Base-by-base conservation (phyloP, 140 eudicot genomes). In the Anethum foeniculum region DNA sequence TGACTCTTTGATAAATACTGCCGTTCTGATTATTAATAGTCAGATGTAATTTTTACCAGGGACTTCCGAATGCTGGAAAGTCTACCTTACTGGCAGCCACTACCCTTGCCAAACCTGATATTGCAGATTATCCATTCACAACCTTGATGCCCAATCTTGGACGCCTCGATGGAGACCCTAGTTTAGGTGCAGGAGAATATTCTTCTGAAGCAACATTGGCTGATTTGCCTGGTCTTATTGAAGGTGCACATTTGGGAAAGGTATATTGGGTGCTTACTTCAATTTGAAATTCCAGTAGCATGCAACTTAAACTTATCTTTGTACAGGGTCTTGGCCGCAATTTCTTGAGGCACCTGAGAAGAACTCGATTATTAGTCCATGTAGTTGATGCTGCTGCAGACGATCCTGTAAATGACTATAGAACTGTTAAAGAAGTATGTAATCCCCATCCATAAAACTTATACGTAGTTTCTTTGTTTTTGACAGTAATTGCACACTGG, bases 131-230 rank as follows among this genome's bases (percentile, higher is more conserved):
- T 89, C 99, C 99, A 0, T 94, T 94, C 81, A 94, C 99, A 81
- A 94, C 99, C 32, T 84, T 94, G 86, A 94, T 94, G 97, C 99
- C 99, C 80, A 94, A 94, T 81, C 92, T 94, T 64, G 99, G 99
- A 84, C 97, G 97, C 71, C 97, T 92, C 82, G 94, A 92, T 85
- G 99, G 99, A 48, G 99, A 94, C 85, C 97, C 99, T 80, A 88
- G 90, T 82, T 87, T 92, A 81, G 99, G 99, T 51, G 93, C 99
- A 19, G 96, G 89, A 16, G 83, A 83, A 54, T 94, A 87, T 84
- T 92, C 93, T 44, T 94, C 99, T 67, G 95, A 92, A 86, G 97
- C 97, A 77, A 94, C 99, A 27, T 89, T 94, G 58, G 99, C 99
- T 32, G 99, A 94, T 88, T 85, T 94, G 77, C 99, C 99, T 71